Evolutionary conservation across 306 rosid genomes (phyloP).

Genomic region (Lupinus albus): DNA sequence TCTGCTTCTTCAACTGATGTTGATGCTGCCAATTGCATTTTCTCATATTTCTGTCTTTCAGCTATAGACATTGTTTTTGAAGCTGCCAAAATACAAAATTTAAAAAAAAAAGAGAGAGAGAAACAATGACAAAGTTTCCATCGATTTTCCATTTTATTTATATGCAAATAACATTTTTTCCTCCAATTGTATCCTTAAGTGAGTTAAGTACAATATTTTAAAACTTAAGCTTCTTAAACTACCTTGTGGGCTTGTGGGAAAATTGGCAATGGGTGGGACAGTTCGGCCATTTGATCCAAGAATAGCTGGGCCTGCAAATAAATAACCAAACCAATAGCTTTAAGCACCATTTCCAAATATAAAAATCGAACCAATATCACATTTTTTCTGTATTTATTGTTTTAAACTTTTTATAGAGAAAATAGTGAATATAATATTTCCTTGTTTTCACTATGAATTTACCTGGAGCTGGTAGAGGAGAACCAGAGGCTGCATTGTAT

Average conservation of each 20-base stretch:
- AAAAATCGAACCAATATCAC: neutral
- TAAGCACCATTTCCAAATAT: neutral
- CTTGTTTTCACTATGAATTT: neutral
- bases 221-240: neutral
- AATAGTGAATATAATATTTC: neutral
- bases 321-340: neutral
- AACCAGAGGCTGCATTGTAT: conserved; percentile 58
- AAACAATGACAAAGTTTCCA: neutral
- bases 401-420: neutral
- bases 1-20: conserved; percentile 40
- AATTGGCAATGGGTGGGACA: conserved; percentile 40
- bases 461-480: conserved; percentile 72
- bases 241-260: conserved; percentile 61
- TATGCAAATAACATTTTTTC: neutral
- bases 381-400: neutral
- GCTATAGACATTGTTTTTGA: conserved; percentile 39
- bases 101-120: too few species aligned
- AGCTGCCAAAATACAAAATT: conserved; percentile 33
- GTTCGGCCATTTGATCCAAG: conserved; percentile 40
- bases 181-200: neutral
- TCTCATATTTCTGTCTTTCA: conserved; percentile 32
- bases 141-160: neutral
- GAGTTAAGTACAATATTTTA: neutral
- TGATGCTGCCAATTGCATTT: conserved; percentile 21
- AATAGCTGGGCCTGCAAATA: conserved; percentile 48